Percentiles rank a stretch among this genome's conserved stretches.
These are phyloP conservation scores for Salix caprea DNA, from an alignment of 345 rosid species.

Conservation along the genomic window DNA sequence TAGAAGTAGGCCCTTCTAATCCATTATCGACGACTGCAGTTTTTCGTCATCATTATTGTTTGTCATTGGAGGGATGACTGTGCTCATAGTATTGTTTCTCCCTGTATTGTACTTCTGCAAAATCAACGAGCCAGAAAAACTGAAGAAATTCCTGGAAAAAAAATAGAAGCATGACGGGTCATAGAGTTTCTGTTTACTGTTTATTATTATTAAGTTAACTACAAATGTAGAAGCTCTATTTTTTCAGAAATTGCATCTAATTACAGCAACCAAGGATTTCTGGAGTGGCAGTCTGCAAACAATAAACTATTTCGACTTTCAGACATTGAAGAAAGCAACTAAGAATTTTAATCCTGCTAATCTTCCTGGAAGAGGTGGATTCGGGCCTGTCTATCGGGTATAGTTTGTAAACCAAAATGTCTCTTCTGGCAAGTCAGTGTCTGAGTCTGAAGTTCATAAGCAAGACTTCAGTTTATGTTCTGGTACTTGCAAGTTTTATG, in stretches of 20 bases:
- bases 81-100: conserved; percentile 30
- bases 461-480: background rate
- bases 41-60: conserved; percentile 22
- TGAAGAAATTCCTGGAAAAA: conserved; percentile 9
- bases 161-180: conserved; percentile 17
- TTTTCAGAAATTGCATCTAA: background rate
- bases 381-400: conserved; percentile 64
- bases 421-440: background rate
- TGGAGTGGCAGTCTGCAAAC: conserved; percentile 42
- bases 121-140: conserved; percentile 13
- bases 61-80: conserved; percentile 30
- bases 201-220: background rate
- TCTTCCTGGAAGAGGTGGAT: conserved; percentile 65
- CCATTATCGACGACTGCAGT: background rate
- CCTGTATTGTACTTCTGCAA: conserved; percentile 29
- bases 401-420: background rate
- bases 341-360: conserved; percentile 44
- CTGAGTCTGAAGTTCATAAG: background rate
- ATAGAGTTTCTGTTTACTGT: background rate
- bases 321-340: conserved; percentile 59
- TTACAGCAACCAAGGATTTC: conserved; percentile 37
- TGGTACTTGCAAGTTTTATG: background rate
- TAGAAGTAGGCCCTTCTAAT: background rate
- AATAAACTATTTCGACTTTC: conserved; percentile 44
- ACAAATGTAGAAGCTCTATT: no score